These are phyloP conservation scores for Agaricus blazei DNA, from an alignment of 768 basidiomycete genomes.

Conservation along the genomic window DNA sequence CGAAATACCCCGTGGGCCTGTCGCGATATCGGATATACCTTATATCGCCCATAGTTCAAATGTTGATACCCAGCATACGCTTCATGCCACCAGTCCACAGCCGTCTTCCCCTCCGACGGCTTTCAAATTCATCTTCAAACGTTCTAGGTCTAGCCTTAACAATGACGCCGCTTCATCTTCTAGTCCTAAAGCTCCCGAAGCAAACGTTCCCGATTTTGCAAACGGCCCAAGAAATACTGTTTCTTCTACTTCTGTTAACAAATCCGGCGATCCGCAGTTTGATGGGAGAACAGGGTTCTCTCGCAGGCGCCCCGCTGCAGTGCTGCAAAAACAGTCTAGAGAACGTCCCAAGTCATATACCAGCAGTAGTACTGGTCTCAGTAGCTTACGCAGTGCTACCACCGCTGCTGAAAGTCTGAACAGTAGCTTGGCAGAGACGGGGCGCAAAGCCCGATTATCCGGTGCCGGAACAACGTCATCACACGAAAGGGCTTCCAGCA, in stretches of 20 bases:
- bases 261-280: conserved; percentile 12
- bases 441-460: conserved; percentile 4
- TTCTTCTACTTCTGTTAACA: conserved; percentile 7
- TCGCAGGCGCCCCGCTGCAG: conserved; percentile 20
- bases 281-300: conserved; percentile 14
- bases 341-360: conserved; percentile 56
- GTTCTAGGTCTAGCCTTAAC: conserved; percentile 54
- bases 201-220: conserved; percentile 10
- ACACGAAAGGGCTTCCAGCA: background rate
- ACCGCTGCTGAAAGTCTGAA: conserved; percentile 43
- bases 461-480: conserved; percentile 2
- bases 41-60: conserved; percentile 41
- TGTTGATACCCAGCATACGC: conserved; percentile 30
- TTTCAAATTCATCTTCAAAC: conserved; percentile 66
- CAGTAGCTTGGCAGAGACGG: conserved; percentile 16
- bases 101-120: conserved; percentile 46
- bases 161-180: conserved; percentile 26
- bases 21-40: conserved; percentile 54
- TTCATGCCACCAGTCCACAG: conserved; percentile 13
- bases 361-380: conserved; percentile 52
- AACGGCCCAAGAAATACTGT: conserved; percentile 21
- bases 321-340: conserved; percentile 23
- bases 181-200: conserved; percentile 13
- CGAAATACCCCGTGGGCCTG: conserved; percentile 32
- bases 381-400: conserved; percentile 55